Base-by-base conservation (phyloP, 2,329 filamentous ascomycete genomes). In the Talaromyces islandicus region DNA sequence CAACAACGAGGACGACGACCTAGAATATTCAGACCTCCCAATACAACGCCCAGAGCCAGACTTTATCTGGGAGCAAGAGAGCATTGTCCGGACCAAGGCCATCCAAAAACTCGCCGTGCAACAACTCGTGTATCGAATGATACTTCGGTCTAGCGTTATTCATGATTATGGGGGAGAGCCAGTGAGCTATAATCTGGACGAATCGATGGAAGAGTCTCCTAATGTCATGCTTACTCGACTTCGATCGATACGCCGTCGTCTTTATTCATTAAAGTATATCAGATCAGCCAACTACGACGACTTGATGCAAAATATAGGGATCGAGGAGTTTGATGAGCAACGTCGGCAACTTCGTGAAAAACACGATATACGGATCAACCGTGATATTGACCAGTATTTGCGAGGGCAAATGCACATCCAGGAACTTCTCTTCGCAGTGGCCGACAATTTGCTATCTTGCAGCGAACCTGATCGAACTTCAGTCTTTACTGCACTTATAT, bases 31-130 rank as follows among this genome's bases (percentile, higher is more conserved):
- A 68, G 21, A 59, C 19, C 19, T 14, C n/a, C 7, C 21, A 19
- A 53, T 59, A n/a, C 43, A 55, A n/a, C 50, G 54, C 32, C 56
- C 58, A 2, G 56, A 61, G 21, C 56, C 58, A 10, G 58, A 57
- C 24, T 58, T 60, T 57, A 32, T 60, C 7, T 75, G 73, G 73
- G 67, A 70, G 12, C 60, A 65, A 21, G 58, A 63, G 14, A 72
- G 72, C 58, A 55, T 66, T 32, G 54, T 71, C 48, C 71, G 73
- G 19, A 67, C 69, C 32, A 74, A 75, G 57, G 74, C 71, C 30
- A 72, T 78, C 17, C 73, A 73, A 54, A 72, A 71, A 53, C 64
- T 78, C 11, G 75, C 74, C 17, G 58, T 76, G 52, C 73, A 68
- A 48, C 73, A 76, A 65, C 71, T 77, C 5, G 72, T 72, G 11